These are phyloP conservation scores for Beta lomatogona DNA, from an alignment of 179 eudicot genomes.

Conservation along the genomic window DNA sequence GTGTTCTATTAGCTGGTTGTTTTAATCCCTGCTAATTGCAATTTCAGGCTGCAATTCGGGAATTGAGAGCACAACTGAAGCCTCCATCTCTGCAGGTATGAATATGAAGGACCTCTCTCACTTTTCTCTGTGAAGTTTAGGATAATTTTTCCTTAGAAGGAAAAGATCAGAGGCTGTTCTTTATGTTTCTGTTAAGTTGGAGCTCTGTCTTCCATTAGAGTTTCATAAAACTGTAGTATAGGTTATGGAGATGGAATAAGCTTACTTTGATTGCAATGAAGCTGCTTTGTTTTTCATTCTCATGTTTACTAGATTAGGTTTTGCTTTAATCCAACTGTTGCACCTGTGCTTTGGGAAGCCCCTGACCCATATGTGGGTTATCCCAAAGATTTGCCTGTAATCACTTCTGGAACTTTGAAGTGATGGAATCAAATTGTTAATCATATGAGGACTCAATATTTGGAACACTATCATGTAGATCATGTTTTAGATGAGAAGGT, in stretches of 20 bases:
- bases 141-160: background rate
- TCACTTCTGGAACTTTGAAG: background rate
- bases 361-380: background rate
- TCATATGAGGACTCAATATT: background rate
- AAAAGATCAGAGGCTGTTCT: slow-evolving; percentile 2
- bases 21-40: slow-evolving; percentile 1
- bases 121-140: background rate
- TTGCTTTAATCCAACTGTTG: background rate
- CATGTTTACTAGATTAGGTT: background rate
- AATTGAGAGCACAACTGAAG: slow-evolving; percentile 84
- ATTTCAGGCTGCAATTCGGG: slow-evolving; percentile 85
- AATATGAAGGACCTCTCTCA: background rate
- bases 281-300: too few species aligned
- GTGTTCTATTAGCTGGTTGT: background rate
- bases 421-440: background rate
- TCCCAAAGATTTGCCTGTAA: background rate
- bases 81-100: slow-evolving; percentile 97
- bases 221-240: background rate
- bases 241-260: background rate
- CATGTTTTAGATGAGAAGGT: too few species aligned
- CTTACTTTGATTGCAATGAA: too few species aligned
- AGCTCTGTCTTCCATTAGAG: slow-evolving; percentile 5
- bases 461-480: too few species aligned
- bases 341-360: background rate
- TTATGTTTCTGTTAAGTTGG: background rate